Base-by-base conservation (phyloP, 1,139 yeast genomes). In the Kurtzmaniella quercitrusa region DNA sequence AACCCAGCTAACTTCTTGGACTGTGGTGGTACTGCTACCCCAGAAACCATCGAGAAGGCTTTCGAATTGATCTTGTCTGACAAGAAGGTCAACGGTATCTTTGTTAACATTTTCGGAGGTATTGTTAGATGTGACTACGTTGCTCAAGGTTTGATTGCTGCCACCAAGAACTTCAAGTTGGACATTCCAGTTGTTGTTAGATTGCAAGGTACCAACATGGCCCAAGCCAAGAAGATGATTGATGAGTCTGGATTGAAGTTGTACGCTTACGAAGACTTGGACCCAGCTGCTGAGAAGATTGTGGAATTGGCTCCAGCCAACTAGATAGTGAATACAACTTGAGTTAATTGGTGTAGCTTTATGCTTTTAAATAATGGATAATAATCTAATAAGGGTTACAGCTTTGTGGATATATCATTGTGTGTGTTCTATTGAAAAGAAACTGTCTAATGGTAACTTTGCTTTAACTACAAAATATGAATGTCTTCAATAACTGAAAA, bases 11-110 rank as follows among this genome's bases (percentile, higher is more conserved):
- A 93, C 79, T 93, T 93, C 80, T 81, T 93, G 68, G 99, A 93
- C 76, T 93, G 97, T 71, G 99, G 99, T 77, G 99, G 99, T 76
- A 95, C 97, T 68, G 98, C 99, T 57, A 93, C 98, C 54, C 97
- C 98, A 54, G 86, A 88, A 71, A 91, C 98, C 61, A 93, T 93
- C 65, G 95, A 91, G 74, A 87, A 86, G 73, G 99, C 98, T 46
- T 93, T 93, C 74, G 87, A 84, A 70, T 81, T 94, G 68, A 93
- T 93, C 62, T 76, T 93, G 62, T 80, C 94, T 48, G 97, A 93
- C 74, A 73, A 81, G 63, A 83, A 84, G 61, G 98, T 94, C 54
- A 82, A 88, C 58, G 96, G 97, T 65, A 93, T 93, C 66, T 91
- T 93, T 60, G 98, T 93, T 65, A 93, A 93, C 80, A 94, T 93